Evolutionary conservation across 2,329 filamentous ascomycete species (phyloP), one percentile per base, ranked within the genome.

Genomic region (Talaromyces sp.): DNA sequence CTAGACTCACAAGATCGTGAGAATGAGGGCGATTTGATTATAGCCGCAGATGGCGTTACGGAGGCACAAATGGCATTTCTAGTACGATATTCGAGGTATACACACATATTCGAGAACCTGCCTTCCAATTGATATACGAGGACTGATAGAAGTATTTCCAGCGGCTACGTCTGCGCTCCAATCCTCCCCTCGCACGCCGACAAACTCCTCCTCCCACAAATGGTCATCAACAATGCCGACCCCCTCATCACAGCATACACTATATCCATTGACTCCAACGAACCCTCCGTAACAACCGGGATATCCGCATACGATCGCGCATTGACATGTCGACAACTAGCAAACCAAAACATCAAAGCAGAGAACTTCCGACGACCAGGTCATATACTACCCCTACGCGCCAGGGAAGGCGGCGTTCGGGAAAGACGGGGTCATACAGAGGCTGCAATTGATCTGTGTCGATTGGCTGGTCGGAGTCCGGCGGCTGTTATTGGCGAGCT

Each of bases 11-110:
- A 91, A 63, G 84, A 87, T 62, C 92, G 94, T 74, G 94, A 99
- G 76, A 99, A 99, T 75, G 94, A 99, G 82, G 94, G 92, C 74
- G 94, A 99, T 78, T 84, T 99, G 51, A 97, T 97, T 75, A 95
- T 97, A 70, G 90, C 94, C 64, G 93, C 91, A 62, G 80, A 91
- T 65, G 83, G 88, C 68, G 78, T 97, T 63, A 96, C 93, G 8
- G 82, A 91, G 22, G 83, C 89, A 64, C 93, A 97, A 77, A 95
- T 96, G 86, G 90, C 91, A 67, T 99, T 97, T 80, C 87, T 99
- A 83, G 84, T 99, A 74, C 90, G 91, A 68, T 85, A 96, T 80
- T 89, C 89, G 39, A 91, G 77, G 77, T 79, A 67, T 37, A 3
- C 17, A 43, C 41, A 43, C 41, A 58, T 25, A 39, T 45, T 35